Base-by-base conservation (phyloP, 2,329 filamentous ascomycete genomes). In the Keithomyces neogunnii region DNA sequence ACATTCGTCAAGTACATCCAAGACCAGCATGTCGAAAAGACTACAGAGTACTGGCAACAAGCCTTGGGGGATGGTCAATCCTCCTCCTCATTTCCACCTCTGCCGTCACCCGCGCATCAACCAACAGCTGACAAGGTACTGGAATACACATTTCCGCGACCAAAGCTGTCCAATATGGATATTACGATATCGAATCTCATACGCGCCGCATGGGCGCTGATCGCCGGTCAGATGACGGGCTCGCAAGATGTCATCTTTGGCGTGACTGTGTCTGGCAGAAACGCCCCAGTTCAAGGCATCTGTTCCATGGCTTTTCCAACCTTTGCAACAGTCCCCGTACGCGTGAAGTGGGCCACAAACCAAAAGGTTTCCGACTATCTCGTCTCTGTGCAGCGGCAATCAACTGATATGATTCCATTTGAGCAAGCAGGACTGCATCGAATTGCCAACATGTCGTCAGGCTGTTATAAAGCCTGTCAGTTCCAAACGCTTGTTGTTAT, bases 41-140 rank as follows among this genome's bases (percentile, higher is more conserved):
- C 68, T 4, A 66, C 72, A 51, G 56, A 55, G 0, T 77, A 72
- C 58, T 77, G 74, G 74, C 61, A 62, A 19, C 62, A 69, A 43
- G 64, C 68, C 48, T 62, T 76, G 3, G 57, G 63, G 4, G 72
- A 70, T 1, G 72, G 68, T 2, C 59, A 57, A 3, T 61, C 62
- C 9, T 61, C 62, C 9, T 60, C 64, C 33, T 69, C 73, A 45
- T 76, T 76, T 56, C 73, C 73, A 1, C 48, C 66, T 2, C 62
- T 74, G 19, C 69, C 72, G 0, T 69, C 63, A 36, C 58, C 66
- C 6, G 66, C 67, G 4, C 73, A 73, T 51, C 69, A 74, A 50
- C 68, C 70, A 4, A 64, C 68, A 49, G 70, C 74, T 3, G 69
- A 77, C 56, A 74, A 71, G 1, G 61, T 76, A 3, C 62, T 77